Base-by-base conservation (phyloP, 2,329 filamentous ascomycete genomes). In the Zalaria obscura region DNA sequence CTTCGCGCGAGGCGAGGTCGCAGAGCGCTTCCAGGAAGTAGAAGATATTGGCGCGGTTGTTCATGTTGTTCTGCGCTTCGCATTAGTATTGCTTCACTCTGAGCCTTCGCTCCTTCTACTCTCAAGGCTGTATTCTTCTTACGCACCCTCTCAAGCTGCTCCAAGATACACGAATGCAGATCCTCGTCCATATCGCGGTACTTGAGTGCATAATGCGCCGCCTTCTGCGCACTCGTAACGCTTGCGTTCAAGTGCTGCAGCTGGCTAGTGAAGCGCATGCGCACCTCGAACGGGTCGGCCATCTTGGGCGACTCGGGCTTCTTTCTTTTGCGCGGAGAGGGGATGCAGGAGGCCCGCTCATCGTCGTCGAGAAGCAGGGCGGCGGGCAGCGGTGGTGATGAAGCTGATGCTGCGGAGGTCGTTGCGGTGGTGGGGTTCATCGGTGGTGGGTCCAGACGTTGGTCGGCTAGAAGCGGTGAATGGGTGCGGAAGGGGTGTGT, bases 11-110 rank as follows among this genome's bases (percentile, higher is more conserved):
- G 25, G 86, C 83, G 64, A 86, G 72, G 57, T 96, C 89, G 57
- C 93, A 83, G 51, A 98, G 84, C 52, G 89, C 83, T 56, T 96
- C 89, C 56, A 98, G 82, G 63, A 98, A 98, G 64, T 93, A 98
- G 83, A 98, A 93, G 60, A 98, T 96, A 59, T 98, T 98, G 45
- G 91, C 93, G 46, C 89, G 75, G 40, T 81, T 93, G 63, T 98
- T 98, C 83, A 98, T 93, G 50, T 84, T 89, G 51, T 85, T 93
- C 75, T 88, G 52, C 10, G 38, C 38, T 49, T 40, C 27, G 32
- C 45, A 18, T 18, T 2, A 18, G 18, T 18, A 18, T 18, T 18
- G 18, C 18, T 18, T 18, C 18, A 18, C 18, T 18, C 18, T 18
- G 18, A 18, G 18, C 18, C 18, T 18, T 18, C 18, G 18, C 18